Percentiles rank a stretch among this genome's conserved stretches.
Conservation (phyloP, 2,329 filamentous ascomycete genomes). For the Alternaria angustiovoidea region DNA sequence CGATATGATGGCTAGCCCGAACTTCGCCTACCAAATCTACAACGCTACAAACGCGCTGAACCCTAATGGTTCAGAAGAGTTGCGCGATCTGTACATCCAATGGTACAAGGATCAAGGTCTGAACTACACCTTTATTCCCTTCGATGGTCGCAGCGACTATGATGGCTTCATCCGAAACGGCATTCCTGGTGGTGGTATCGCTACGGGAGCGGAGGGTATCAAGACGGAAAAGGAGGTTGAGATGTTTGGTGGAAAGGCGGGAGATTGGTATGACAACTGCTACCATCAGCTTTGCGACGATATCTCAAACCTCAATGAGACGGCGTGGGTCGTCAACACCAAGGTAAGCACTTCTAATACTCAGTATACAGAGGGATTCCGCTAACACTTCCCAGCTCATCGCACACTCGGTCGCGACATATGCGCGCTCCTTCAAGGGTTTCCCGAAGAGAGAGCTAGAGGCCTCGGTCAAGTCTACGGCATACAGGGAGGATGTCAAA, state of each 20-base stretch:
- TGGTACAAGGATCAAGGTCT: constrained; percentile 49
- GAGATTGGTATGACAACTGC: constrained; percentile 51
- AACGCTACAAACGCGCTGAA: constrained; percentile 50
- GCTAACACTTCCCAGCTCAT: constrained; percentile 39
- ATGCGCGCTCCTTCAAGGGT: constrained; percentile 45
- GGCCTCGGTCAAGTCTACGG: constrained; percentile 20
- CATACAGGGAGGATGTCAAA: constrained; percentile 33
- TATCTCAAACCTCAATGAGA: constrained; percentile 50
- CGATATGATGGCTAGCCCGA: constrained; percentile 54
- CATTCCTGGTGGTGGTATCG: constrained; percentile 52
- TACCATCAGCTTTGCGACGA: constrained; percentile 53
- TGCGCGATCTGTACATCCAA: constrained; percentile 49
- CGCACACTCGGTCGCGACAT: constrained; percentile 49
- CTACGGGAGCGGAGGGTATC: constrained; percentile 53
- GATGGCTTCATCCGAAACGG: constrained; percentile 53
- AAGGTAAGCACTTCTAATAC: constrained; percentile 32
- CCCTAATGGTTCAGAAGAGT: constrained; percentile 48
- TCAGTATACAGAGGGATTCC: neutral
- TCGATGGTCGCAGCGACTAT: constrained; percentile 53
- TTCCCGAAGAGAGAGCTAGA: constrained; percentile 43
- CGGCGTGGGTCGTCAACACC: constrained; percentile 51
- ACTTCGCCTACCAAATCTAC: constrained; percentile 53
- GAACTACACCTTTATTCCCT: constrained; percentile 51
- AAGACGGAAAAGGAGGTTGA: constrained; percentile 50
- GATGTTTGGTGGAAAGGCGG: constrained; percentile 51